Evolutionary conservation across 352 stramenopile species (phyloP).

Genomic region (Phytophthora agathidicida): DNA sequence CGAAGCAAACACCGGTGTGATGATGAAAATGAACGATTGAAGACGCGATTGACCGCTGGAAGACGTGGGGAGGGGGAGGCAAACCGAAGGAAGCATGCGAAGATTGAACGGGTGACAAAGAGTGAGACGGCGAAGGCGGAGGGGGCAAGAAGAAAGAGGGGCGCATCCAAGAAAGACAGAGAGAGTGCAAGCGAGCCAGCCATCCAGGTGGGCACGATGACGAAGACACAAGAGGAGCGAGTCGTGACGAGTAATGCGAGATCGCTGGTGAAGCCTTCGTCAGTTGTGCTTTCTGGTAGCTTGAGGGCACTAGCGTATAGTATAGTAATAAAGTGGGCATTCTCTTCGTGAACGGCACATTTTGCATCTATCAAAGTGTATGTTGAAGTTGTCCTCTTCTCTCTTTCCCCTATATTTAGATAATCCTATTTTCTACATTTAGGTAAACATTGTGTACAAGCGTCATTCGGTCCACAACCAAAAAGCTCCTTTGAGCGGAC

Average conservation of each 20-base stretch:
- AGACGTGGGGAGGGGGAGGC: slow-evolving; percentile 15
- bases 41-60: slow-evolving; percentile 18
- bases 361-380: too few relatives aligned
- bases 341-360: too few relatives aligned
- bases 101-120: slow-evolving; percentile 20
- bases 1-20: slow-evolving; percentile 15
- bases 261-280: slow-evolving; percentile 27
- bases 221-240: slow-evolving; percentile 4
- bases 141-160: slow-evolving; percentile 32
- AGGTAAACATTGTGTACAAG: background rate
- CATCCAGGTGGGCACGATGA: slow-evolving; percentile 9
- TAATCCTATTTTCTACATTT: slow-evolving; percentile 1
- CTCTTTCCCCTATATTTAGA: slow-evolving; percentile 1
- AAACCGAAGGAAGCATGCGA: slow-evolving; percentile 30
- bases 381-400: slow-evolving; percentile 1
- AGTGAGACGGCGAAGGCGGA: slow-evolving; percentile 15
- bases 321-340: slow-evolving; percentile 50
- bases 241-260: background rate
- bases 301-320: slow-evolving; percentile 42
- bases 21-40: slow-evolving; percentile 4
- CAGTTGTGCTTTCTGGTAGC: slow-evolving; percentile 35
- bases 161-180: slow-evolving; percentile 31
- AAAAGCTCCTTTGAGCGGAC: slow-evolving; percentile 8
- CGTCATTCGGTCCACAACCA: slow-evolving; percentile 18
- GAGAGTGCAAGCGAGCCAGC: slow-evolving; percentile 36